Conservation (phyloP, 192 early-diverging fungal genomes). For the Pilaira anomala region DNA sequence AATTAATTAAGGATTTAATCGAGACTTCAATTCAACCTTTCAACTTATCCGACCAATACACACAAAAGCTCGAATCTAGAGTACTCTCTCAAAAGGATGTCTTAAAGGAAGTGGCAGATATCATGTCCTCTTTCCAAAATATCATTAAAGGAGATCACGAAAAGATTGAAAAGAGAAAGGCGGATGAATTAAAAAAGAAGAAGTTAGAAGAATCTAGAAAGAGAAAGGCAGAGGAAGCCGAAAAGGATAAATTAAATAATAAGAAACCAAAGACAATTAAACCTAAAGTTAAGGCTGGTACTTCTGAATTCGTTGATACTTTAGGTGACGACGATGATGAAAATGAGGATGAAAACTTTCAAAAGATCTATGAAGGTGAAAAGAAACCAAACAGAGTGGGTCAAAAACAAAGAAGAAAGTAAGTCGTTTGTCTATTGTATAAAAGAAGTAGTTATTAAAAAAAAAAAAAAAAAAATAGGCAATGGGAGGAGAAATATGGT, state of each 20-base stretch:
- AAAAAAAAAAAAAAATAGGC: slow-evolving; percentile 6
- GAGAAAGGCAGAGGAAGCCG: slow-evolving; percentile 1
- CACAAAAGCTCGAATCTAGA: slow-evolving; percentile 18
- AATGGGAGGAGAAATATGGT: slow-evolving; percentile 36
- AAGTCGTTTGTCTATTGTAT: slow-evolving; percentile 8
- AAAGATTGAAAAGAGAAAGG: slow-evolving; percentile 2
- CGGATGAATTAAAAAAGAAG: neutral
- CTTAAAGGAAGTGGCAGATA: slow-evolving; percentile 15
- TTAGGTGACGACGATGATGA: slow-evolving; percentile 13
- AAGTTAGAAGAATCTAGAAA: slow-evolving; percentile 2
- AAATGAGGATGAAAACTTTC: slow-evolving; percentile 30
- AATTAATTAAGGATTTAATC: neutral
- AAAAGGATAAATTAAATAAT: neutral
- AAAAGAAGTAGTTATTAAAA: too few species aligned
- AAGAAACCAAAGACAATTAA: neutral
- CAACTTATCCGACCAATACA: neutral
- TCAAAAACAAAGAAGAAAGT: slow-evolving; percentile 35
- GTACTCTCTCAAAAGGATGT: slow-evolving; percentile 10
- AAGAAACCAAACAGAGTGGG: slow-evolving; percentile 31
- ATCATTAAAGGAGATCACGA: slow-evolving; percentile 9
- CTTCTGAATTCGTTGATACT: slow-evolving; percentile 10
- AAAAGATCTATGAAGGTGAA: slow-evolving; percentile 34
- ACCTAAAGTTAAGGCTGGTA: neutral
- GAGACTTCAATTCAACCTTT: neutral
- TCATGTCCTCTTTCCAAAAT: slow-evolving; percentile 7